Conservation (phyloP, 208 protist genomes). For the Crithidia brevicula region DNA sequence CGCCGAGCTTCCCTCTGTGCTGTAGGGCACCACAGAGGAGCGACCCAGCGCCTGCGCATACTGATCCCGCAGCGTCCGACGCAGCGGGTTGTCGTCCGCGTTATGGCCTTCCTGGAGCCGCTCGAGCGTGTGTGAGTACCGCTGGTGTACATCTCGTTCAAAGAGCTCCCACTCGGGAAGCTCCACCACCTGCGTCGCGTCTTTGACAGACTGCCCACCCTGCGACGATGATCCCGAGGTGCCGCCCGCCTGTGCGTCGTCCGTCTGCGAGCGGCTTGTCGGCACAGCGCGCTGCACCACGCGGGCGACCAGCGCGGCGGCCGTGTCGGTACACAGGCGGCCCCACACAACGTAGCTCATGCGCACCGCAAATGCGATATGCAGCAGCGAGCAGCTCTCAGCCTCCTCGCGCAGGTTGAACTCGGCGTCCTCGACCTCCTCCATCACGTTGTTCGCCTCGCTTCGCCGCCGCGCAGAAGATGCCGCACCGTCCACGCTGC, state of each 20-base stretch:
- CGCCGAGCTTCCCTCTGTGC: background rate
- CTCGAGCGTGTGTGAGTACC: conserved; percentile 6
- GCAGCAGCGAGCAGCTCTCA: conserved; percentile 69
- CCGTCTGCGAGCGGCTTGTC: background rate
- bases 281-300: conserved; percentile 20
- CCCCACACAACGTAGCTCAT: conserved; percentile 88
- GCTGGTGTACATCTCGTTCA: conserved; percentile 14
- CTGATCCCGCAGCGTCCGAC: conserved; percentile 14
- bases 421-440: conserved; percentile 19
- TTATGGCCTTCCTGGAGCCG: conserved; percentile 27
- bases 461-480: background rate
- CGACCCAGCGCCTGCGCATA: background rate
- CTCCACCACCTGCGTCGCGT: conserved; percentile 2
- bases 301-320: conserved; percentile 16
- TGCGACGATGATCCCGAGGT: too few species aligned
- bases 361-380: conserved; percentile 69
- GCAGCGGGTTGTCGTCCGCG: conserved; percentile 30
- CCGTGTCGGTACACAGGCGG: conserved; percentile 18
- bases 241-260: background rate
- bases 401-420: conserved; percentile 80
- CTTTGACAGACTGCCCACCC: background rate
- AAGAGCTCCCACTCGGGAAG: conserved; percentile 29
- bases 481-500: background rate
- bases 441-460: background rate
- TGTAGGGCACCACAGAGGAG: background rate